phyloP scores from a whole-genome alignment of 148 eudicot species.

The Nepenthes mirabilis region DNA sequence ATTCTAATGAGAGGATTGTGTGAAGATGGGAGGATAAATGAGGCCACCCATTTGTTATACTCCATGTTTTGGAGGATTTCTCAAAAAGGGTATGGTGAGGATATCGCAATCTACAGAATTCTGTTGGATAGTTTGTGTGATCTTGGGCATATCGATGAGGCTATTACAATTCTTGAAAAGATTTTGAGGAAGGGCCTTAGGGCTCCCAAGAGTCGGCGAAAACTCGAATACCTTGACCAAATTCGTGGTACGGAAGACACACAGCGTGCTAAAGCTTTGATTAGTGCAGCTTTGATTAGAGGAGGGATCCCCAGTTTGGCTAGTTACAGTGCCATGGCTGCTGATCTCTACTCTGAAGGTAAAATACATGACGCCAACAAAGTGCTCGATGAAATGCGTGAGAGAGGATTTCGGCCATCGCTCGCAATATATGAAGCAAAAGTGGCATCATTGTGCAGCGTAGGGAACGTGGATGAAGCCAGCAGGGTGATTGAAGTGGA shows the following conservation, averaged over 20 bases:
- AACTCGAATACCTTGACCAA: constrained; percentile 32
- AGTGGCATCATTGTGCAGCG: constrained; percentile 40
- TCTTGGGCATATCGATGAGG: constrained; percentile 47
- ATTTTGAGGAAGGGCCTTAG: constrained; percentile 65
- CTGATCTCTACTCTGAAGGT: constrained; percentile 56
- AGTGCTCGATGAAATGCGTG: constrained; percentile 48
- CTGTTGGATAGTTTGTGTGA: constrained; percentile 62
- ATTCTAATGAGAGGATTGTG: constrained; percentile 78
- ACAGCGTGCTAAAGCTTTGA: constrained; percentile 35
- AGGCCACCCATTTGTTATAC: constrained; percentile 74
- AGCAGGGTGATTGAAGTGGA: constrained; percentile 45
- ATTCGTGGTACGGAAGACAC: constrained; percentile 24
- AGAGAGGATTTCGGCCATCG: constrained; percentile 42
- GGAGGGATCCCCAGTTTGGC: constrained; percentile 57
- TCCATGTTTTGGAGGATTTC: constrained; percentile 89
- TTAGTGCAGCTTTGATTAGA: constrained; percentile 55
- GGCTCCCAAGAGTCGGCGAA: constrained; percentile 51
- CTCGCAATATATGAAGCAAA: constrained; percentile 50
- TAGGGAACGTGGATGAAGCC: constrained; percentile 54
- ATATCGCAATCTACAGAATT: constrained; percentile 60
- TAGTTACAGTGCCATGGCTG: constrained; percentile 51
- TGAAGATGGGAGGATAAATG: constrained; percentile 54
- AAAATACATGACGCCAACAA: constrained; percentile 44
- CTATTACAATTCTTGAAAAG: constrained; percentile 57
- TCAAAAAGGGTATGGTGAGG: constrained; percentile 79